Evolutionary conservation across 495 filamentous ascomycete genomes (phyloP).

Genomic region (Daldinia caldariorum): DNA sequence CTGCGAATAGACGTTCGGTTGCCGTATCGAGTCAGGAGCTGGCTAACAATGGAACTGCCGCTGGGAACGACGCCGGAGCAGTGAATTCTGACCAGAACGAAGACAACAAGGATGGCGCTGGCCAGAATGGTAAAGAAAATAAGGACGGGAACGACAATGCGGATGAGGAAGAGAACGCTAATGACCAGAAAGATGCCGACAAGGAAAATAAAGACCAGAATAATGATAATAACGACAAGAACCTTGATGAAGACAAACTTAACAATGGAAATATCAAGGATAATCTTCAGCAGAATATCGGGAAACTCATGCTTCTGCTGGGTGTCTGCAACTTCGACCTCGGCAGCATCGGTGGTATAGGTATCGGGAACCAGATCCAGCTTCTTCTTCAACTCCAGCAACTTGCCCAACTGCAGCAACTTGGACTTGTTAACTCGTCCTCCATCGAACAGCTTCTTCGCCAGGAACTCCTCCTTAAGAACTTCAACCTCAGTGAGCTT

Average conservation of each 20-base stretch:
- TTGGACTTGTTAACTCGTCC: slow-evolving; percentile 51
- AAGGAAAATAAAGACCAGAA: slow-evolving; percentile 14
- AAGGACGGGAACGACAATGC: slow-evolving; percentile 21
- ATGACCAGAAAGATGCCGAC: not conserved
- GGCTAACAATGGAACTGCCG: slow-evolving; percentile 36
- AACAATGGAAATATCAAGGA: slow-evolving; percentile 32
- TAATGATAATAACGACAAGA: not conserved
- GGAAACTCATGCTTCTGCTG: slow-evolving; percentile 50
- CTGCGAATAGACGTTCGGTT: slow-evolving; percentile 20
- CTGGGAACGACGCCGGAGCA: slow-evolving; percentile 34
- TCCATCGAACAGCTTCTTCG: slow-evolving; percentile 52
- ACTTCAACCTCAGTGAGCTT: slow-evolving; percentile 51
- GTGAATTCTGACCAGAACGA: slow-evolving; percentile 21
- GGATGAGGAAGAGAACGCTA: slow-evolving; percentile 10
- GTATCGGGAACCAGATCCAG: slow-evolving; percentile 51
- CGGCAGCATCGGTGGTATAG: slow-evolving; percentile 46
- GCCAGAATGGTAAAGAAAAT: slow-evolving; percentile 23
- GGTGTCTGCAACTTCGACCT: slow-evolving; percentile 50
- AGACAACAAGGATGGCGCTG: slow-evolving; percentile 20
- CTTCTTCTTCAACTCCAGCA: slow-evolving; percentile 56
- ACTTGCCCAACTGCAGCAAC: slow-evolving; percentile 52
- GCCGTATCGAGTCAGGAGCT: slow-evolving; percentile 23
- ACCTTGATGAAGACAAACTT: slow-evolving; percentile 12
- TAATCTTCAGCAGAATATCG: slow-evolving; percentile 45
- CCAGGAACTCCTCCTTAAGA: slow-evolving; percentile 44